Percentiles rank a stretch among this genome's conserved stretches.
phyloP scores from a whole-genome alignment of 2,329 filamentous ascomycete genomes.

The Didymellaceae sp. region DNA sequence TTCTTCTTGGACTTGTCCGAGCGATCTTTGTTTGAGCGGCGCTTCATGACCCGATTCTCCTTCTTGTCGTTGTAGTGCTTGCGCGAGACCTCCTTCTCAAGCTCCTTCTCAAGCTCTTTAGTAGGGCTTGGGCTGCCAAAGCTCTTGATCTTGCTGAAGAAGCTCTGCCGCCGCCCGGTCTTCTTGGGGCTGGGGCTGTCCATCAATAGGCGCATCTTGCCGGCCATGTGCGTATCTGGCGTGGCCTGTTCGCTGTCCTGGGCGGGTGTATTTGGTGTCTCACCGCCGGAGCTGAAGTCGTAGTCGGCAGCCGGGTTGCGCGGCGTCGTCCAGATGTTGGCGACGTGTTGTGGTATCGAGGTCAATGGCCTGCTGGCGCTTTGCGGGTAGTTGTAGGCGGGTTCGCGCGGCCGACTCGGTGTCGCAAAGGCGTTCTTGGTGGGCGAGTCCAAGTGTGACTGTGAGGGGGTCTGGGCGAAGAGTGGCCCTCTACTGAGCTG shows the following conservation, averaged over 20 bases:
- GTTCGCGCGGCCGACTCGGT: slow-evolving; percentile 54
- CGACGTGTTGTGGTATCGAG: slow-evolving; percentile 39
- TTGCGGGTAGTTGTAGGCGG: slow-evolving; percentile 56
- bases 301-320: slow-evolving; percentile 46
- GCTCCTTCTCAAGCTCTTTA: slow-evolving; percentile 43
- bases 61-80: slow-evolving; percentile 46
- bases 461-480: slow-evolving; percentile 32
- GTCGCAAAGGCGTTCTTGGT: slow-evolving; percentile 53
- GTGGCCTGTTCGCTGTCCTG: slow-evolving; percentile 53
- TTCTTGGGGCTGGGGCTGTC: slow-evolving; percentile 44
- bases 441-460: slow-evolving; percentile 54
- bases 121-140: slow-evolving; percentile 47
- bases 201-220: slow-evolving; percentile 36
- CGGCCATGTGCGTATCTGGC: slow-evolving; percentile 46
- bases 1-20: slow-evolving; percentile 34
- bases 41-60: slow-evolving; percentile 49
- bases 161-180: slow-evolving; percentile 38
- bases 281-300: slow-evolving; percentile 57
- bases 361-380: slow-evolving; percentile 49
- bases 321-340: slow-evolving; percentile 45
- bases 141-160: slow-evolving; percentile 34
- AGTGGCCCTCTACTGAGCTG: slow-evolving; percentile 8
- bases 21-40: slow-evolving; percentile 24
- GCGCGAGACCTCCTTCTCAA: slow-evolving; percentile 40
- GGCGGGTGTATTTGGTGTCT: slow-evolving; percentile 56